Evolutionary conservation across 1,284 basidiomycete species (phyloP), one percentile per base, ranked within the genome.

Genomic region (Leccinum griseonigrum): DNA sequence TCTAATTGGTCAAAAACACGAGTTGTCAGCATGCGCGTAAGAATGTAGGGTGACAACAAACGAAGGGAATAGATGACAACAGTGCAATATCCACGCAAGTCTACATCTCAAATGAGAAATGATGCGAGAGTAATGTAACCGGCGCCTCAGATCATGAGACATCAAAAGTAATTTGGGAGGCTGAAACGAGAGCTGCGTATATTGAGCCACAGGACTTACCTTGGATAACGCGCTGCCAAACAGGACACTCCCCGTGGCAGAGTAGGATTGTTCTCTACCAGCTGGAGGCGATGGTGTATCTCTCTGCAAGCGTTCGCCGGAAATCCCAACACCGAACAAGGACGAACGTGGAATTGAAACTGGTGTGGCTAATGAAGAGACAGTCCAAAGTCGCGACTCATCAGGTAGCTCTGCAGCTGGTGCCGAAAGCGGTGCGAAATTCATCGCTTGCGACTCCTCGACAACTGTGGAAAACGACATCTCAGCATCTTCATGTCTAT

Each of bases 301-400:
- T 53, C 40, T 56, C 29, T 50, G 56, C 13, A 8, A 28, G 54
- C 3, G 18, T 52, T 55, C 60, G 8, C 26, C 43, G 5, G 57
- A 52, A 34, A 62, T 58, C 10, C 48, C 62, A 36, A n/a, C 5
- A 13, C 64, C 64, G 59, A 71, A 64, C 53, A 72, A 54, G 16
- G 64, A 62, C 2, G 71, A 71, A 32, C 36, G 51, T 18, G 72
- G 54, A 3, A 62, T 46, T 28, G 62, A 62, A 22, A 62, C 32
- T 6, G 57, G 32, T 18, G 52, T 10, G 32, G 52, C 11, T 11
- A 69, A 31, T 16, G 59, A 53, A 18, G 32, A 6, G 8, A 60
- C 4, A 18, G 60, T 36, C 70, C 70, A 71, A 55, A 74, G 70
- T 10, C 68, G 62, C 16, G 63, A 71, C 36, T 73, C 72, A 18